Percentiles rank a stretch among this genome's conserved stretches.
Evolutionary conservation across 805 yeast genomes (phyloP).

Genomic region (Ogataea paradorogensis): DNA sequence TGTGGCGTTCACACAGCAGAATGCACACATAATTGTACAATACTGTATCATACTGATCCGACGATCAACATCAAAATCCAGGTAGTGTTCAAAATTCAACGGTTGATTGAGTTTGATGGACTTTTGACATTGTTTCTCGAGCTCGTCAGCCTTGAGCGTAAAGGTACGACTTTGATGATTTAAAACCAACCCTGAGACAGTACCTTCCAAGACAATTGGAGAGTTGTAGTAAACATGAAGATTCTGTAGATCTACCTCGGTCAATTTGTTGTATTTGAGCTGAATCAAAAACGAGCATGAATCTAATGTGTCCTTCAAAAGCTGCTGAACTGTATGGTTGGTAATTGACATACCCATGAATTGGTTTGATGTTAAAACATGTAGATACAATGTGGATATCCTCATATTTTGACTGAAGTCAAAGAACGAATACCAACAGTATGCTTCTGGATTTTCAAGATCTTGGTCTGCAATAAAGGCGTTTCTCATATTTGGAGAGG

Average conservation of each 20-base stretch:
- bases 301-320: conserved; percentile 20
- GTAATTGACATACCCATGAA: conserved; percentile 18
- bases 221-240: conserved; percentile 24
- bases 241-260: conserved; percentile 14
- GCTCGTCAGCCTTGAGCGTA: conserved; percentile 8
- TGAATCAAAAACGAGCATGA: conserved; percentile 25
- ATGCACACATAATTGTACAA: conserved; percentile 28
- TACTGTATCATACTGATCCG: conserved; percentile 33
- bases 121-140: conserved; percentile 12
- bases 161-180: conserved; percentile 11
- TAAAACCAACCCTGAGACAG: conserved; percentile 7
- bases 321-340: conserved; percentile 16
- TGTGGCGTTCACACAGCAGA: conserved; percentile 23
- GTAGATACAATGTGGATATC: conserved; percentile 34
- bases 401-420: conserved; percentile 32
- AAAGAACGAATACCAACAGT: conserved; percentile 28
- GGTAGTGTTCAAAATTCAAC: conserved; percentile 19
- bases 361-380: conserved; percentile 32
- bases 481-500: conserved; percentile 13
- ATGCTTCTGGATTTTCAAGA: conserved; percentile 7
- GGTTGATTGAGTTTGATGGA: not conserved
- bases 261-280: conserved; percentile 17
- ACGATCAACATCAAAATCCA: conserved; percentile 29
- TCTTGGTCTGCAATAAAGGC: conserved; percentile 2
- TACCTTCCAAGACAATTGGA: conserved; percentile 15